Conservation (phyloP, 2,329 filamentous ascomycete genomes). For the Geoglossum cookeanum region DNA sequence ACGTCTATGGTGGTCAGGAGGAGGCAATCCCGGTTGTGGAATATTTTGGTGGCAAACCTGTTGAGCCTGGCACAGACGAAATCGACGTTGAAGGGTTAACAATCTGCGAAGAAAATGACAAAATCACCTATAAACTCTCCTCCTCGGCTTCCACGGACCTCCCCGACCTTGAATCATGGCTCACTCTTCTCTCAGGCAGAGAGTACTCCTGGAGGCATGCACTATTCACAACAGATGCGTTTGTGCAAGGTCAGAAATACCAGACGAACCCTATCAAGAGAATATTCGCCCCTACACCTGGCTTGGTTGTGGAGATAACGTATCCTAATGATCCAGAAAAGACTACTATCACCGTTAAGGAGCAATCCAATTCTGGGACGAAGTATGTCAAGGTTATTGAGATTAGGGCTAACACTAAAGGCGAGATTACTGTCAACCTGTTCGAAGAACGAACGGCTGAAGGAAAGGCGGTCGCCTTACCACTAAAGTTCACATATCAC, state of each 20-base stretch:
- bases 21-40: constrained; percentile 66
- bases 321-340: constrained; percentile 65
- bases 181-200: constrained; percentile 69
- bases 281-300: constrained; percentile 70
- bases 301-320: constrained; percentile 74
- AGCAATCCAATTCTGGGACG: constrained; percentile 62
- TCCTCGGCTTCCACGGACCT: constrained; percentile 53
- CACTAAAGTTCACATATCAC: constrained; percentile 79
- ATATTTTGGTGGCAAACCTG: constrained; percentile 83
- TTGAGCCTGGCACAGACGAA: constrained; percentile 45
- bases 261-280: constrained; percentile 90
- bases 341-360: constrained; percentile 71
- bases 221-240: constrained; percentile 79
- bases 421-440: constrained; percentile 73
- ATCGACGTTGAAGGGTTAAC: constrained; percentile 72
- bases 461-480: constrained; percentile 61
- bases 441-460: constrained; percentile 85
- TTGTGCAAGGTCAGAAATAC: constrained; percentile 91
- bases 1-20: constrained; percentile 60
- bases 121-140: constrained; percentile 70
- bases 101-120: constrained; percentile 58
- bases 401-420: constrained; percentile 48
- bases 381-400: constrained; percentile 81
- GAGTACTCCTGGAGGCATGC: constrained; percentile 87
- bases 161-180: constrained; percentile 66